Evolutionary conservation across 768 basidiomycete genomes (phyloP).

Genomic region (Erythrobasidium yunnanense): DNA sequence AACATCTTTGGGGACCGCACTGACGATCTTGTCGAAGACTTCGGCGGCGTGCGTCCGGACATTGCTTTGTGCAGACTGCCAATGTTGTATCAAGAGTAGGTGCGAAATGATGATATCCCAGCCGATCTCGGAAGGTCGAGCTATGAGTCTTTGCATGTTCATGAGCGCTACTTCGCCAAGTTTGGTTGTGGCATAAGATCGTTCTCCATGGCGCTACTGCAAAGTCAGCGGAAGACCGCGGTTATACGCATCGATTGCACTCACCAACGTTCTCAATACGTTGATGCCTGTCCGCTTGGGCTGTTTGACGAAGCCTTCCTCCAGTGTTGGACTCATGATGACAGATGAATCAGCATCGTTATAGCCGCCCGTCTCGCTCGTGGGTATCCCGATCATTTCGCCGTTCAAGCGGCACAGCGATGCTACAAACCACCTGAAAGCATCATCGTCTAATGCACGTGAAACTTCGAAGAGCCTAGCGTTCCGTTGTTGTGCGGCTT

Average conservation of each 20-base stretch:
- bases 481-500: slow-evolving; percentile 61
- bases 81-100: slow-evolving; percentile 63
- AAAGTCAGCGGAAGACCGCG: neutral
- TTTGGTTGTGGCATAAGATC: slow-evolving; percentile 71
- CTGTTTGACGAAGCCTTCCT: neutral
- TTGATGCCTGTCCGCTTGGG: slow-evolving; percentile 57
- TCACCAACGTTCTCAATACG: slow-evolving; percentile 62
- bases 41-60: slow-evolving; percentile 83
- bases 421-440: slow-evolving; percentile 65
- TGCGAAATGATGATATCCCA: slow-evolving; percentile 75
- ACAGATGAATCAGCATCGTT: neutral
- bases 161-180: slow-evolving; percentile 65
- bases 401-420: slow-evolving; percentile 75
- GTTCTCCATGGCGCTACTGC: slow-evolving; percentile 64
- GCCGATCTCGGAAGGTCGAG: slow-evolving; percentile 66
- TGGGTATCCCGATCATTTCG: slow-evolving; percentile 85
- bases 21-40: slow-evolving; percentile 70
- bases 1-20: slow-evolving; percentile 62
- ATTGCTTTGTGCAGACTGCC: slow-evolving; percentile 54
- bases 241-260: slow-evolving; percentile 37
- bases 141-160: slow-evolving; percentile 79
- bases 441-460: slow-evolving; percentile 66
- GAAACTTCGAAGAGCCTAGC: slow-evolving; percentile 78
- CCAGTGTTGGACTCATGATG: neutral
- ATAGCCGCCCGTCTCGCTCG: slow-evolving; percentile 27